phyloP scores from a whole-genome alignment of 371 early-diverging fungal genomes.

The Rhizopus delemar region DNA sequence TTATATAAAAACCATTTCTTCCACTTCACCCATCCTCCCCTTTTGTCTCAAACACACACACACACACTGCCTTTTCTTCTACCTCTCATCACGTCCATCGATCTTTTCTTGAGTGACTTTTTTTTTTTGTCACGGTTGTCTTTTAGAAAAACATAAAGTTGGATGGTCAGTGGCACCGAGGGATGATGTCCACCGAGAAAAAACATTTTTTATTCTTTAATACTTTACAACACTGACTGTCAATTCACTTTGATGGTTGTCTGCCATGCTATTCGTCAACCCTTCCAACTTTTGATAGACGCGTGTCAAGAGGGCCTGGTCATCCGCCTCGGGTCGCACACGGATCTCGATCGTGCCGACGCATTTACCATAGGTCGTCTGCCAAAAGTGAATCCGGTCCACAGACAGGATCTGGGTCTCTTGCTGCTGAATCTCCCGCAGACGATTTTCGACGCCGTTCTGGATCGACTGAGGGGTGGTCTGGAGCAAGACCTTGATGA shows the following conservation, averaged over 20 bases:
- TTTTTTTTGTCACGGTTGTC: no score
- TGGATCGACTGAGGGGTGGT: slow-evolving; percentile 42
- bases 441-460: slow-evolving; percentile 39
- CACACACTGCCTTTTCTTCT: no score
- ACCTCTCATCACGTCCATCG: no score
- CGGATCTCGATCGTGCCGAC: slow-evolving; percentile 59
- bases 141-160: no score
- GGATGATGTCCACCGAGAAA: no score
- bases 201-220: neutral
- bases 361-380: slow-evolving; percentile 61
- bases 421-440: slow-evolving; percentile 43
- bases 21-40: no score
- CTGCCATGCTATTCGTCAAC: slow-evolving; percentile 38
- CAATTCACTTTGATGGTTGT: slow-evolving; percentile 46
- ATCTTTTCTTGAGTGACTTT: no score
- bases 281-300: slow-evolving; percentile 59
- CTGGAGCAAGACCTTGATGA: slow-evolving; percentile 45
- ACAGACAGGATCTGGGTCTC: slow-evolving; percentile 52
- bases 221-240: slow-evolving; percentile 52
- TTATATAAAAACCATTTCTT: no score
- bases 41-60: no score
- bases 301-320: slow-evolving; percentile 48
- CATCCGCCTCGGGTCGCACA: slow-evolving; percentile 56
- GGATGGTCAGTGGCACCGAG: no score
- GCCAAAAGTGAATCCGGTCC: slow-evolving; percentile 64